Evolutionary conservation across 2,329 filamentous ascomycete species (phyloP).

Genomic region (Exophiala sp.): DNA sequence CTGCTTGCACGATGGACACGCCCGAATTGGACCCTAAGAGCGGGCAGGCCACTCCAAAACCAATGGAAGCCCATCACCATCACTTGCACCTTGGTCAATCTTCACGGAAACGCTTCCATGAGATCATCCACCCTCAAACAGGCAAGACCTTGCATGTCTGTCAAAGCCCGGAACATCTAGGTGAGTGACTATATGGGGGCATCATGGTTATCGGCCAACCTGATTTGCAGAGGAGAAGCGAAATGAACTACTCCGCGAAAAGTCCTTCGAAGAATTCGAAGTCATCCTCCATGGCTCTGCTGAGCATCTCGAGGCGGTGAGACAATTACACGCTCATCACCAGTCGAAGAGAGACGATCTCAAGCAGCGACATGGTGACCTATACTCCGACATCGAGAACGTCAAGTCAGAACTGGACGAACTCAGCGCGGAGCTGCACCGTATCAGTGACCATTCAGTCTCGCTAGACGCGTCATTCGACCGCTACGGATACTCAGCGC

Average conservation of each 20-base stretch:
- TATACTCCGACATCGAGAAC: slow-evolving; percentile 56
- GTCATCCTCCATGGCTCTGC: slow-evolving; percentile 19
- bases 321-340: slow-evolving; percentile 53
- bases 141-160: slow-evolving; percentile 57
- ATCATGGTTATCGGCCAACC: slow-evolving; percentile 27
- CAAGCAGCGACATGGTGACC: slow-evolving; percentile 47
- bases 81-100: slow-evolving; percentile 30
- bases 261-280: slow-evolving; percentile 13
- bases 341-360: slow-evolving; percentile 47
- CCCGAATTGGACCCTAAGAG: slow-evolving; percentile 7
- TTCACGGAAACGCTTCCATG: slow-evolving; percentile 44
- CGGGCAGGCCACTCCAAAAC: background rate
- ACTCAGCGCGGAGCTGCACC: slow-evolving; percentile 53
- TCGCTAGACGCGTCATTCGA: slow-evolving; percentile 59
- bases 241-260: slow-evolving; percentile 10
- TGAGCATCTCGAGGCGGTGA: slow-evolving; percentile 39
- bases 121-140: slow-evolving; percentile 52
- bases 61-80: slow-evolving; percentile 26
- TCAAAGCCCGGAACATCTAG: slow-evolving; percentile 52
- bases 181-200: slow-evolving; percentile 31
- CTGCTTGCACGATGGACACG: background rate
- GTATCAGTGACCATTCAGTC: slow-evolving; percentile 53
- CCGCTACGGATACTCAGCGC: slow-evolving; percentile 61
- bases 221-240: slow-evolving; percentile 8
- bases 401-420: slow-evolving; percentile 53